Conservation (phyloP, 2,329 filamentous ascomycete genomes). For the Harringtonia aguacate region DNA sequence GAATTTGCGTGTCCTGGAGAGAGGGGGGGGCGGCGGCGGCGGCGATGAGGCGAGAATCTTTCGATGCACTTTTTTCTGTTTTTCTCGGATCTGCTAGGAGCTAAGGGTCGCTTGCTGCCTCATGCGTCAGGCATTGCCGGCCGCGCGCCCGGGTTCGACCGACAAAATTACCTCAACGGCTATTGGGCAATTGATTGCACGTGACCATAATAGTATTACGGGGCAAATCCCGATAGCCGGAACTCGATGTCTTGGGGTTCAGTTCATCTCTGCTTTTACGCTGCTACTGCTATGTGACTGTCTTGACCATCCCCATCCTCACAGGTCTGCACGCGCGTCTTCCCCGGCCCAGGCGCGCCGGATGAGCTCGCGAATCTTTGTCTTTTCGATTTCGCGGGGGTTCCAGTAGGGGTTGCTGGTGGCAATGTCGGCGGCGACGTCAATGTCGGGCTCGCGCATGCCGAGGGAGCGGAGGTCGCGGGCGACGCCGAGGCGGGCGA, state of each 20-base stretch:
- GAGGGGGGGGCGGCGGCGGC: conserved; percentile 20
- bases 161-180: conserved; percentile 9
- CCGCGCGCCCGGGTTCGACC: conserved; percentile 9
- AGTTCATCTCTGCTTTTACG: no score
- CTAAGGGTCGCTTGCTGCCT: conserved; percentile 10
- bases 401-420: conserved; percentile 47
- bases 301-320: no score
- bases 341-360: conserved; percentile 48
- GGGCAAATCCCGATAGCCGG: no score
- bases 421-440: conserved; percentile 44
- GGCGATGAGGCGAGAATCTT: conserved; percentile 15
- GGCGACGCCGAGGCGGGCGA: conserved; percentile 40
- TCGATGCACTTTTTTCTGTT: conserved; percentile 18
- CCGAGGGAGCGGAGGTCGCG: conserved; percentile 40
- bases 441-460: conserved; percentile 46
- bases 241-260: no score
- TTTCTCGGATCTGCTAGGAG: conserved; percentile 10
- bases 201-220: no score
- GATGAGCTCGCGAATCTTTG: conserved; percentile 41
- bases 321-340: conserved; percentile 39
- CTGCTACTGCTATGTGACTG: no score
- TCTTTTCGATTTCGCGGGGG: conserved; percentile 38
- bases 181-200: conserved; percentile 5
- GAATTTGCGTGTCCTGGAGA: conserved; percentile 20
- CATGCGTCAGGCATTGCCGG: conserved; percentile 8